phyloP scores from a whole-genome alignment of 2,329 filamentous ascomycete species.

The Penicillium verrucosum region DNA sequence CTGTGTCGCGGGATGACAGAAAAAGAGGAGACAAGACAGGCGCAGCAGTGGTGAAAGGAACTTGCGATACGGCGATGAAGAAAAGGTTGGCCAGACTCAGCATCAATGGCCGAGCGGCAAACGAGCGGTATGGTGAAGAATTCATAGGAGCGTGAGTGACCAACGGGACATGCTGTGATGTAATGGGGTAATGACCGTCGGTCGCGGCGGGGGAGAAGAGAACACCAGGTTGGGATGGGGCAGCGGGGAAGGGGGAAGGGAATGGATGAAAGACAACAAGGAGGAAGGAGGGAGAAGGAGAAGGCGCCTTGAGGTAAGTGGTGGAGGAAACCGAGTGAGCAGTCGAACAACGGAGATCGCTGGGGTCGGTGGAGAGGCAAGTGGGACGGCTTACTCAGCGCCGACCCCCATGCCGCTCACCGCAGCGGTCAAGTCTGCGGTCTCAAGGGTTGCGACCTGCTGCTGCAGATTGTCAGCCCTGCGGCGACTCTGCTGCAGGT shows the following conservation, averaged over 20 bases:
- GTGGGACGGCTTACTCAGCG: background rate
- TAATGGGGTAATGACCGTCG: background rate
- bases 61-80: slow-evolving; percentile 35
- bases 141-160: slow-evolving; percentile 20
- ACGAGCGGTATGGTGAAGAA: slow-evolving; percentile 29
- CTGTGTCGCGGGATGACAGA: slow-evolving; percentile 21
- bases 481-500: no score
- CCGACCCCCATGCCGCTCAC: background rate
- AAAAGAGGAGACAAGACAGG: slow-evolving; percentile 29
- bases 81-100: slow-evolving; percentile 44
- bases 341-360: background rate
- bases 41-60: slow-evolving; percentile 40
- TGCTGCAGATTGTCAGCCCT: no score
- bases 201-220: background rate
- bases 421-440: background rate
- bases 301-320: no score
- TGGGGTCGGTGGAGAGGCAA: background rate
- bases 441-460: no score
- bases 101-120: slow-evolving; percentile 39
- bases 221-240: background rate
- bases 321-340: background rate
- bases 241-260: background rate
- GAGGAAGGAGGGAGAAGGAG: background rate
- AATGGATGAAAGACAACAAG: background rate
- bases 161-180: slow-evolving; percentile 3